Conservation (phyloP, 2,329 filamentous ascomycete genomes). For the Huntiella bhutanensis region DNA sequence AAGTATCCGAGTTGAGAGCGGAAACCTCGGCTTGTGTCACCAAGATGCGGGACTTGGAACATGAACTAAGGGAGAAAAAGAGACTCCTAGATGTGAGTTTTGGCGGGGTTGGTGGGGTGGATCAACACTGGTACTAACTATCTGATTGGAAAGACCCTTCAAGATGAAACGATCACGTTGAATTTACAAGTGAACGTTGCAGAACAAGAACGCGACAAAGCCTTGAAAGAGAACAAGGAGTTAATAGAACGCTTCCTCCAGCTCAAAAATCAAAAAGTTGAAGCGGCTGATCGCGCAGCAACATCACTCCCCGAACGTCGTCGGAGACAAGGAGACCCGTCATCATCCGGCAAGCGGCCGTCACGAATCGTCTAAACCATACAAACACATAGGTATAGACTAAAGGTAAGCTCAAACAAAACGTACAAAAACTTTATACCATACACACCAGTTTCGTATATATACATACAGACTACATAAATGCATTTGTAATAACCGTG, state of each 20-base stretch:
- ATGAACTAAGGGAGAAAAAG: slow-evolving; percentile 68
- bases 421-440: too few species aligned
- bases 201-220: slow-evolving; percentile 52
- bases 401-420: too few species aligned
- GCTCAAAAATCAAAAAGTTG: slow-evolving; percentile 67
- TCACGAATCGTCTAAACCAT: not conserved
- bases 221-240: slow-evolving; percentile 71
- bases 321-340: slow-evolving; percentile 26
- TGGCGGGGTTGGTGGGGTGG: too few species aligned
- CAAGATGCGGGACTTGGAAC: slow-evolving; percentile 60
- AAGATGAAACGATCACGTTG: slow-evolving; percentile 79
- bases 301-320: slow-evolving; percentile 38
- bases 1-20: slow-evolving; percentile 40
- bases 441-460: too few species aligned
- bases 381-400: not conserved
- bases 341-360: not conserved
- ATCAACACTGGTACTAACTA: not conserved
- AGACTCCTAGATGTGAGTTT: slow-evolving; percentile 52
- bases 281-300: not conserved
- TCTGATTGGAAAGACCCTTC: slow-evolving; percentile 40
- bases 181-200: slow-evolving; percentile 77
- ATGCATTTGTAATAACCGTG: too few species aligned
- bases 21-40: slow-evolving; percentile 43
- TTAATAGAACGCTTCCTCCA: slow-evolving; percentile 84
- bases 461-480: too few species aligned